Conservation (phyloP, 2,329 filamentous ascomycete species). For the Pestalotiopsis sp. region DNA sequence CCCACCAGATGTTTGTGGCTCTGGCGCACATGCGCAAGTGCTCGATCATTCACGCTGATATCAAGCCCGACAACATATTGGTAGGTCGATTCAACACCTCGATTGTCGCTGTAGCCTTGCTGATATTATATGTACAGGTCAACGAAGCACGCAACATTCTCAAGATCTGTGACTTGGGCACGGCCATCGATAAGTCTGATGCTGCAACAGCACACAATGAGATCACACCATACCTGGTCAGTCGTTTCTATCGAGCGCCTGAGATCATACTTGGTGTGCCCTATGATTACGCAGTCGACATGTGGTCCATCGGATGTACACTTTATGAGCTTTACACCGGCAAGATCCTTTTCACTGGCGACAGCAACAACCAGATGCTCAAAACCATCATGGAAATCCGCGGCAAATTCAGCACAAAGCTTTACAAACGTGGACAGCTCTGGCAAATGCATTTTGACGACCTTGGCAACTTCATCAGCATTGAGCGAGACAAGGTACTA, state of each 20-base stretch:
- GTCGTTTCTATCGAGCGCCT: slow-evolving; percentile 94
- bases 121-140: slow-evolving; percentile 48
- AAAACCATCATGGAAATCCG: slow-evolving; percentile 94
- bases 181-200: slow-evolving; percentile 89
- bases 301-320: slow-evolving; percentile 98
- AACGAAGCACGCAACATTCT: slow-evolving; percentile 82
- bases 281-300: slow-evolving; percentile 91
- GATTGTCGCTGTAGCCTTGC: slow-evolving; percentile 21
- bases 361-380: slow-evolving; percentile 98
- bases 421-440: slow-evolving; percentile 81
- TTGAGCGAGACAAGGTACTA: slow-evolving; percentile 85
- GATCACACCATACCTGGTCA: slow-evolving; percentile 92
- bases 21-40: slow-evolving; percentile 87
- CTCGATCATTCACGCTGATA: slow-evolving; percentile 91
- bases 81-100: slow-evolving; percentile 44
- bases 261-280: slow-evolving; percentile 97
- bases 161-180: slow-evolving; percentile 96
- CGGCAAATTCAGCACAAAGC: slow-evolving; percentile 86
- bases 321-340: slow-evolving; percentile 96
- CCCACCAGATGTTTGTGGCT: slow-evolving; percentile 91
- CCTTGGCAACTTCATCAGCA: slow-evolving; percentile 78
- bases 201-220: slow-evolving; percentile 72
- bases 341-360: slow-evolving; percentile 93
- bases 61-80: slow-evolving; percentile 97
- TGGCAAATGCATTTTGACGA: slow-evolving; percentile 82